A percentile compares a stretch with the other conserved stretches of the same genome.
Conservation (phyloP, 352 stramenopile species). For the Globisporangium perplexum region DNA sequence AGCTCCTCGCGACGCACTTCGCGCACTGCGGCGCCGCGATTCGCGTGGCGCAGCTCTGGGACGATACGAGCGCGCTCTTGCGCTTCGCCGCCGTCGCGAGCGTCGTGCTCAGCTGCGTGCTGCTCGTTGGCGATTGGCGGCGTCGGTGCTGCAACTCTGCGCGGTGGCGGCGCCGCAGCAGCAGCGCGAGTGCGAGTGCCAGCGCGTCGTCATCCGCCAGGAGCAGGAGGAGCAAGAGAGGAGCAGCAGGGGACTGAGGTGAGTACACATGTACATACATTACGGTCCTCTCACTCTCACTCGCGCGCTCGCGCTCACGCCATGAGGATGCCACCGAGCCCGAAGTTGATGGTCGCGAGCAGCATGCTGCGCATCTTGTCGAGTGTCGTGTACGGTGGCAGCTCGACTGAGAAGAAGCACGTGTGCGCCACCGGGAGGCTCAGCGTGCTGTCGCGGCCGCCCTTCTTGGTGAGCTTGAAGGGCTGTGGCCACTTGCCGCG, state of each 20-base stretch:
- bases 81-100: constrained; percentile 13
- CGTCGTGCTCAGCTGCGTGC: constrained; percentile 15
- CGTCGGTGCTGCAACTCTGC: constrained; percentile 12
- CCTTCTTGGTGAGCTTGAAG: constrained; percentile 91
- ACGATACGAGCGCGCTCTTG: constrained; percentile 11
- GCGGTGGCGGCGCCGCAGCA: neutral
- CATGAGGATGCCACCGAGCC: constrained; percentile 88
- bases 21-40: constrained; percentile 22
- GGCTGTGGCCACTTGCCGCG: constrained; percentile 84
- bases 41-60: constrained; percentile 19
- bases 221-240: constrained; percentile 2
- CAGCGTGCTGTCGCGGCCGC: constrained; percentile 68
- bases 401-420: constrained; percentile 95
- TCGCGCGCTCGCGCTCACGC: constrained; percentile 24
- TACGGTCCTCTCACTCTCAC: too few species aligned
- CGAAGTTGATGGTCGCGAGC: constrained; percentile 93
- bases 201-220: too few species aligned
- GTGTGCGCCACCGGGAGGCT: constrained; percentile 92
- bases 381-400: constrained; percentile 90
- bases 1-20: constrained; percentile 15
- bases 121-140: too few species aligned
- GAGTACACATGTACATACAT: neutral
- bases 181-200: too few species aligned
- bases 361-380: constrained; percentile 90
- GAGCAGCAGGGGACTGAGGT: neutral